Percentiles rank a stretch among this genome's conserved stretches.
Evolutionary conservation across 352 stramenopile genomes (phyloP).

Genomic region (Phytopythium aichiense): DNA sequence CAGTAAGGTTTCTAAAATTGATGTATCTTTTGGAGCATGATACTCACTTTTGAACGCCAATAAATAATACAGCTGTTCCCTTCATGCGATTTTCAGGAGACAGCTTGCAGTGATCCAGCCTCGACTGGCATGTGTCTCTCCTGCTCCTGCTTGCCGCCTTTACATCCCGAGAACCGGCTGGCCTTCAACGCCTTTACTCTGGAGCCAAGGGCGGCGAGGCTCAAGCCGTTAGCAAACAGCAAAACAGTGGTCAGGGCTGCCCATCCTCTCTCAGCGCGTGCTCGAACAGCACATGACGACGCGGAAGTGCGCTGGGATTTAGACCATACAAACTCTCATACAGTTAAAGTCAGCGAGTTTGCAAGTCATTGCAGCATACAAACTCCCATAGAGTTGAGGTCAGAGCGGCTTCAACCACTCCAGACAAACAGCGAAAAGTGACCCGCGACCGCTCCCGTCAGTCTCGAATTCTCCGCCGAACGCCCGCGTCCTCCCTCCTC

Average conservation of each 20-base stretch:
- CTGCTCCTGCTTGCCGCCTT: neutral
- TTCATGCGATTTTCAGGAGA: no score
- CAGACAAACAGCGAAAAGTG: no score
- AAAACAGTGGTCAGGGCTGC: neutral
- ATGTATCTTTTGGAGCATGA: no score
- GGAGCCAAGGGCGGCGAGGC: neutral
- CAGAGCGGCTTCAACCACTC: no score
- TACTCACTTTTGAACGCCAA: no score
- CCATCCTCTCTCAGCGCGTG: neutral
- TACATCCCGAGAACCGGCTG: neutral
- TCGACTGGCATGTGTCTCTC: neutral
- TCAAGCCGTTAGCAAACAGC: neutral
- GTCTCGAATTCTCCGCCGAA: no score
- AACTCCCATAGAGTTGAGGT: no score
- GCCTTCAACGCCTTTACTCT: neutral
- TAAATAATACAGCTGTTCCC: no score
- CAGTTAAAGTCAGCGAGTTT: neutral
- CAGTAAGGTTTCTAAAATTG: no score
- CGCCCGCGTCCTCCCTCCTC: no score
- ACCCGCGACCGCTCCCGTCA: no score
- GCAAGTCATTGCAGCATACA: no score
- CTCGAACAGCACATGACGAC: conserved; percentile 2
- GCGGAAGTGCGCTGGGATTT: neutral
- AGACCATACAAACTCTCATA: neutral
- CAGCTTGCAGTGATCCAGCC: neutral